Evolutionary conservation across 73 alveolate genomes (phyloP), one percentile per base, ranked within the genome.

Genomic region (Tetrahymena thermophila): DNA sequence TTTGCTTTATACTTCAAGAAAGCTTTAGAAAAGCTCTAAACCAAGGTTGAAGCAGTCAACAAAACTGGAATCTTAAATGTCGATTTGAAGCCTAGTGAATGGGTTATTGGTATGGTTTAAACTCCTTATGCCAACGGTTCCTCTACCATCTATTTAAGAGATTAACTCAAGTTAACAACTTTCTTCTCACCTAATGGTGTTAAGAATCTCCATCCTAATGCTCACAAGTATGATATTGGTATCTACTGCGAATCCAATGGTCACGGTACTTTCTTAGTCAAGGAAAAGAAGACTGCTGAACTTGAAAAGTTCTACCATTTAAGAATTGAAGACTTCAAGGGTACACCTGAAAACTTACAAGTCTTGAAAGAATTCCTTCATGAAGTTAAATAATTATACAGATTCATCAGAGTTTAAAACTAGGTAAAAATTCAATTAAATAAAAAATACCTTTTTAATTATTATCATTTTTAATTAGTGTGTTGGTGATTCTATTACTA

Each of bases 201-300:
- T n/a, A 98, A 98, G 96, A 94, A 98, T 94, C 93, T 98, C 37
- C 99, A 98, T 96, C 98, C 96, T 85, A 98, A 95, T 85, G 99
- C 99, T 43, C 96, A 95, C 94, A 96, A 98, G 71, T 98, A 94
- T 95, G 99, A 98, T 96, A 98, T 99, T 56, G 99, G 99, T 43
- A 96, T 98, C 23, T 98, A 98, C 94, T 99, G 98, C 94, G 99
- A 99, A 97, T 98, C 99, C 50, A 99, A 99, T 98, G 99, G 99
- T 0, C 99, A 98, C 94, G 99, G 99, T 71, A 97, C 99, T 5
- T 95, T 98, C 40, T 96, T 96, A 94, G 94, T 95, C 71, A 97
- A 97, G 94, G 85, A 85, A 43, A 93, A 95, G 44, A 57, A 93
- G 11, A 21, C 50, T 31, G 85, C 44, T 58, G 85, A 96, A 58